These are phyloP conservation scores for Scutellaria baicalensis DNA, from an alignment of 257 asterid genomes.

Conservation along the genomic window DNA sequence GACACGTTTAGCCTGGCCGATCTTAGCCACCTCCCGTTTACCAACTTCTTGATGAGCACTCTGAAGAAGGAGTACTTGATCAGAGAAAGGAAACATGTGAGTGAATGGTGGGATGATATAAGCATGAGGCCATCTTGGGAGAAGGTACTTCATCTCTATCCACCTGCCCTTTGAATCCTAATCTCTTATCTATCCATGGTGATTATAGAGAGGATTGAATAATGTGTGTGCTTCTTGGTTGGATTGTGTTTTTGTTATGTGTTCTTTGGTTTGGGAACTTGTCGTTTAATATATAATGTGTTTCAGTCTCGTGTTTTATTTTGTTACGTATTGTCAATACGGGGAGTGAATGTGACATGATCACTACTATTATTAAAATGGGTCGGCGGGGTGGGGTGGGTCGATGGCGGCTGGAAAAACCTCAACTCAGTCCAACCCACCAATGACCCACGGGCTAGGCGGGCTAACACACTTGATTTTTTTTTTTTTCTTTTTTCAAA, in stretches of 20 bases:
- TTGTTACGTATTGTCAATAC: neutral
- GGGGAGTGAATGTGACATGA: neutral
- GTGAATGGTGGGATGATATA: conserved; percentile 45
- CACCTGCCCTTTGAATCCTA: neutral
- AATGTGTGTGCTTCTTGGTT: neutral
- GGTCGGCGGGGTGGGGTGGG: too few relatives aligned
- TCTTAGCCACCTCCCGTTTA: conserved; percentile 39
- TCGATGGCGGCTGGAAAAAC: too few relatives aligned
- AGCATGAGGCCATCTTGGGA: conserved; percentile 45
- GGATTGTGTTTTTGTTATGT: neutral
- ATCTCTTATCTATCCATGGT: neutral
- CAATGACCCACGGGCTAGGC: too few relatives aligned
- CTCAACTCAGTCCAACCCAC: too few relatives aligned
- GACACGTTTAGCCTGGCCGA: conserved; percentile 45
- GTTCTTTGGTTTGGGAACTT: neutral
- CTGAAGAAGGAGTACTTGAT: conserved; percentile 28
- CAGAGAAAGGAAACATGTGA: conserved; percentile 38
- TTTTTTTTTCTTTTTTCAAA: too few relatives aligned
- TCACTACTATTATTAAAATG: too few relatives aligned
- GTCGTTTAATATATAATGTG: neutral
- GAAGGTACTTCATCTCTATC: conserved; percentile 27
- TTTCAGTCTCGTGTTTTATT: neutral
- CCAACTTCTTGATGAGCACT: conserved; percentile 19
- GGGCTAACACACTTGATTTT: too few relatives aligned
- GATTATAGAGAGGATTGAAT: neutral